Base-by-base conservation (phyloP, 371 early-diverging fungal species). In the Mortierella sp. region DNA sequence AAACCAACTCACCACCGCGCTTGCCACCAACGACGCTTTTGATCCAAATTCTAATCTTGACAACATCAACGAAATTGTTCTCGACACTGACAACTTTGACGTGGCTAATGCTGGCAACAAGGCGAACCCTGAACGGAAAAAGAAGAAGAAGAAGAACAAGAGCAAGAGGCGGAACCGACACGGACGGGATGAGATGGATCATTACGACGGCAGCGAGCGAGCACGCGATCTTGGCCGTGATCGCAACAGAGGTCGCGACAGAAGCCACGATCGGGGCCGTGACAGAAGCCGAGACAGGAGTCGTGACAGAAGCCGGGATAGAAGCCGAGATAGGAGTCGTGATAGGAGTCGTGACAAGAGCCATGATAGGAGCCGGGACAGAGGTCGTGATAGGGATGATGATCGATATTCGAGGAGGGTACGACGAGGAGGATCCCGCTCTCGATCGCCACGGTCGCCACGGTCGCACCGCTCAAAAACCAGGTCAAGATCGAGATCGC, bases 31-130 rank as follows among this genome's bases (percentile, higher is more conserved):
- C n/a, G 52, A 63, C 1, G n/a, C 73, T 7, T 77, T 79, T 47
- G 44, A 55, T 54, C 70, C 75, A 14, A 65, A 70, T 34, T 70
- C 81, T 7, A 84, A 84, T 19, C 45, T 84, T 47, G 84, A 84
- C 60, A 75, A 84, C 48, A 84, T 84, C 77, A 84, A 84, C 65
- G 84, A 84, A 52, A 71, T 84, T 50, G 84, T 84, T 7, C 74
- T 84, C 28, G 84, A 84, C 42, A 86, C 80, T 0, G 82, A 79
- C 1, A 63, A 21, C 6, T 47, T 82, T 21, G 75, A 74, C 26
- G 63, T 75, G 44, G 71, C 38, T 8, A 70, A 50, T 0, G 70
- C 60, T 11, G 68, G 31, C 34, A 74, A 55, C 38, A 68, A 75
- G n/a, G 77, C 75, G 58, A 75, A 78, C 14, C 60, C 47, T 26